A percentile compares a stretch with the other conserved stretches of the same genome.
Evolutionary conservation across 352 stramenopile species (phyloP).

Genomic region (Pythium guiyangense): DNA sequence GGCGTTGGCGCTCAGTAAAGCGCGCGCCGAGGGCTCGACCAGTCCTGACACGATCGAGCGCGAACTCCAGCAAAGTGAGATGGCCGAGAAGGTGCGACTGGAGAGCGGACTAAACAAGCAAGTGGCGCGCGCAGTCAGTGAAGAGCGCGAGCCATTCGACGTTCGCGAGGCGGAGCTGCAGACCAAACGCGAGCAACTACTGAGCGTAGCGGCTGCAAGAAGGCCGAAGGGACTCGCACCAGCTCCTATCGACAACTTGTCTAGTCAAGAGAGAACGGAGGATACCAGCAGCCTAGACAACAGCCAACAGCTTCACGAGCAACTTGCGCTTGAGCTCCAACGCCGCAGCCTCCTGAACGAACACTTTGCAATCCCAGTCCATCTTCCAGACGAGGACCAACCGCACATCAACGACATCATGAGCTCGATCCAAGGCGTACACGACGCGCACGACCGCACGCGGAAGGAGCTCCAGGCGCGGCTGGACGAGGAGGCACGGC

Average conservation of each 20-base stretch:
- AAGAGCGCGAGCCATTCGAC: conserved; percentile 17
- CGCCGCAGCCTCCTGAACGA: too few relatives aligned
- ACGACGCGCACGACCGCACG: conserved; percentile 26
- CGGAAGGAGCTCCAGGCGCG: background rate
- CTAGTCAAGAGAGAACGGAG: too few relatives aligned
- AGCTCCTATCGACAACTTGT: too few relatives aligned
- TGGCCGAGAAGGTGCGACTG: conserved; percentile 16
- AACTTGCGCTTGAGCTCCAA: too few relatives aligned
- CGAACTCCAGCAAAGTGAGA: conserved; percentile 17
- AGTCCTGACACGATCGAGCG: background rate
- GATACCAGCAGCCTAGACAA: too few relatives aligned
- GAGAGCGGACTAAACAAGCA: conserved; percentile 19
- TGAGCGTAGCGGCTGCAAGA: conserved; percentile 14
- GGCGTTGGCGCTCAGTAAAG: background rate
- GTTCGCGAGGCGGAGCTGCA: conserved; percentile 4
- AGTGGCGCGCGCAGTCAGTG: conserved; percentile 13
- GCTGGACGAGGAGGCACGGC: conserved; percentile 12
- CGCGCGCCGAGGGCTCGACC: background rate
- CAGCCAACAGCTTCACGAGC: too few relatives aligned
- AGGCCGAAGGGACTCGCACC: too few relatives aligned
- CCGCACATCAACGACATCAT: conserved; percentile 12
- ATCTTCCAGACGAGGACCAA: too few relatives aligned
- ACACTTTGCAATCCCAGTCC: too few relatives aligned
- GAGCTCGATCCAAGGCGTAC: conserved; percentile 21
- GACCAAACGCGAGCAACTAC: background rate